Base-by-base conservation (phyloP, 768 basidiomycete species). In the Trametes gibbosa region DNA sequence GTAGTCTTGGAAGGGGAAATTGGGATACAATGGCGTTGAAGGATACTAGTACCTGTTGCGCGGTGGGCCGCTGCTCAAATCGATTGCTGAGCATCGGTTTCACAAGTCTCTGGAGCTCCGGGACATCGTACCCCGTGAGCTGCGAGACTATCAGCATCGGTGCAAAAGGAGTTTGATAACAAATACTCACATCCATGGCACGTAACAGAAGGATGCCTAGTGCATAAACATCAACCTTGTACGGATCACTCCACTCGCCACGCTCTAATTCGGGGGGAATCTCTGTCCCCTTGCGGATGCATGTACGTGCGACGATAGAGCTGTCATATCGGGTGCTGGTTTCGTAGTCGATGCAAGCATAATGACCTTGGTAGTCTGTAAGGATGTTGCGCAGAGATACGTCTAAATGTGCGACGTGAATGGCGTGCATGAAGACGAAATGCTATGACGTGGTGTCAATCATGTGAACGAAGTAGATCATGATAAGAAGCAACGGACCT, bases 281-380 rank as follows among this genome's bases (percentile, higher is more conserved):
- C 58, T 90, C 89, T 19, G 88, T 87, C 21, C 82, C 81, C 14
- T 82, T 78, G 66, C 76, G 77, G 43, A 74, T 73, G 59, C 68
- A 69, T 19, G 85, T 70, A 25, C 73, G 66, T 7, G 81, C 77
- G 50, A 67, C 64, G 21, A 70, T 56, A 3, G 67, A 43, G 39
- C 70, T 71, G 48, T 80, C 75, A 67, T 84, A 84, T 46, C 77
- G 77, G 19, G 79, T 81, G 66, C 86, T 87, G 14, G 81, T 68
- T 68, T 90, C 88, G 63, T 82, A 90, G 69, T 91, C 89, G 59
- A 90, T 90, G 65, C 80, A 89, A 0, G 86, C 86, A 68, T 84
- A 90, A 49, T 75, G 80, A 12, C 85, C 84, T 40, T 78, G 68
- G 65, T 81, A 82, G 69, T 90, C 80, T 17, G 87, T 85, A 53